Evolutionary conservation across 192 early-diverging fungal genomes (phyloP), one percentile per base, ranked within the genome.

Genomic region (Umbelopsis vinacea): DNA sequence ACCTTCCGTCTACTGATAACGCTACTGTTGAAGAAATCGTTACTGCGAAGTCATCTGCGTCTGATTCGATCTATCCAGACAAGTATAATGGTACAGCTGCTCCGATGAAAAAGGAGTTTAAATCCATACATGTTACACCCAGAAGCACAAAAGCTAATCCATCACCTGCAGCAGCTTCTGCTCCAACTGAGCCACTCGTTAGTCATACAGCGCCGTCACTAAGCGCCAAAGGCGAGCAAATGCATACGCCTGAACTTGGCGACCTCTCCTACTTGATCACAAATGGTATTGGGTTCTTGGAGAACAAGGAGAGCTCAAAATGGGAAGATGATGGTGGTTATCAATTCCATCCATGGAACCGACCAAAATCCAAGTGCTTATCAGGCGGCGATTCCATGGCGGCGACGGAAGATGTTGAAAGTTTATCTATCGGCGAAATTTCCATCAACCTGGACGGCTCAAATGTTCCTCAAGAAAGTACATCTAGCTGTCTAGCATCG

Each of bases 301-400:
- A 52, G 2, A 63, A 47, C 11, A 52, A 53, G n/a, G 77, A 79
- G 22, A 74, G 71, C 29, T 71, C 77, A 4, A 69, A 73, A 63
- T 79, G 77, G 77, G 73, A 74, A 53, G 73, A 74, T 60, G 77
- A 79, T 23, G 73, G 67, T 6, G 69, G 77, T 0, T 74, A 71
- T 68, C 63, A 63, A 35, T 71, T 74, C 29, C 77, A 71, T 66
- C 72, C 73, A 24, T 71, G 73, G 72, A 73, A 74, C 50, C 35
- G 70, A 68, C 35, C 71, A 15, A 50, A 73, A 26, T 29, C 57
- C 26, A 37, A 14, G 19, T 37, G 5, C 15, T 14, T 35, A 11
- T 6, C 26, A 63, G 11, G 40, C 40, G 40, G 40, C 6, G 33
- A 38, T 3, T 4, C 57, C 3, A 63, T 15, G 33, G 15, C 19